phyloP scores from a whole-genome alignment of 208 protist species.

The Crithidia sp. region DNA sequence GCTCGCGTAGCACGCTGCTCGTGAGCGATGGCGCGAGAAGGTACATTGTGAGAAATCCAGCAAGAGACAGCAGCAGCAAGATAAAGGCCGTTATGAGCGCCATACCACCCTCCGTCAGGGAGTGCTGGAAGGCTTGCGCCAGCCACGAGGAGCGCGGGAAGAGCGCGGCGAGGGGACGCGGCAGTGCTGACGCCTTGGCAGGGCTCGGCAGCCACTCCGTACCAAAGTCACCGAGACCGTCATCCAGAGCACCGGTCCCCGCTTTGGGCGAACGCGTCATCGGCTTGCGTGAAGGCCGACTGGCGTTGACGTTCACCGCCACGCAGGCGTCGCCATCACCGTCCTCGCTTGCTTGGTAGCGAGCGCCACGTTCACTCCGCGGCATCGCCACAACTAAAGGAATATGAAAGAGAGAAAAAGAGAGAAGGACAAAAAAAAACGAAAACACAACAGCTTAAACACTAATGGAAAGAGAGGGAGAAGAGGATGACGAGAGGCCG shows the following conservation, averaged over 20 bases:
- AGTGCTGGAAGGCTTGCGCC: conserved; percentile 20
- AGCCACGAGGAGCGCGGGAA: conserved; percentile 3
- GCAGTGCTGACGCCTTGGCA: background rate
- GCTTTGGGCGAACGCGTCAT: background rate
- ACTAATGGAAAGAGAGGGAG: too few species aligned
- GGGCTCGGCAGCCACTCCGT: background rate
- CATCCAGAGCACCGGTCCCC: background rate
- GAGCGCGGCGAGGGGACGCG: background rate
- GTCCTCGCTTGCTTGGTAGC: background rate
- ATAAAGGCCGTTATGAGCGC: conserved; percentile 19
- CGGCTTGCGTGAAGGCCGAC: background rate
- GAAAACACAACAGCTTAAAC: too few species aligned
- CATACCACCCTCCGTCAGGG: conserved; percentile 30
- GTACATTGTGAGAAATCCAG: conserved; percentile 13
- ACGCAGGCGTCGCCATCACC: background rate
- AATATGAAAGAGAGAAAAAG: conserved; percentile 1
- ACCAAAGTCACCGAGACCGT: background rate
- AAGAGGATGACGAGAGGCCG: too few species aligned
- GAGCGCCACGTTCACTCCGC: background rate
- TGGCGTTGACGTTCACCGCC: background rate
- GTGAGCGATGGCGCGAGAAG: conserved; percentile 15
- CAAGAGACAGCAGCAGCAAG: conserved; percentile 17
- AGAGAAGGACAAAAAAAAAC: background rate
- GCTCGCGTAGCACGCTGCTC: background rate
- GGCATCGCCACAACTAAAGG: background rate